phyloP scores from a whole-genome alignment of 75 land plant genomes.

The Adiantum capillusveneris region DNA sequence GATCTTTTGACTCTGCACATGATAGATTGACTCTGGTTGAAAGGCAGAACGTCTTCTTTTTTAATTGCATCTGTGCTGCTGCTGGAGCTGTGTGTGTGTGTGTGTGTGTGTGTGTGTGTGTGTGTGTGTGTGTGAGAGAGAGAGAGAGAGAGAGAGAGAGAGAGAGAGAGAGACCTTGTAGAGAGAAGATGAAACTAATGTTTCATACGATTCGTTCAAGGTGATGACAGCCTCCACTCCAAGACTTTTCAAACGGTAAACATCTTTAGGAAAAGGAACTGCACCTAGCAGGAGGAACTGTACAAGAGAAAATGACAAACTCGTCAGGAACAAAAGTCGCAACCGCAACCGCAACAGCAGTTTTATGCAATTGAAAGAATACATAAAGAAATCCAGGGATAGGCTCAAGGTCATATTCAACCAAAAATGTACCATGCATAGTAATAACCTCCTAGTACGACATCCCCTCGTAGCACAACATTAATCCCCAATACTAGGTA shows the following conservation, averaged over 20 bases:
- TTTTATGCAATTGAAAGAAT: no score
- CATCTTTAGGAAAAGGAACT: slow-evolving; percentile 88
- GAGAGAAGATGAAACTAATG: slow-evolving; percentile 72
- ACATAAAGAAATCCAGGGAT: no score
- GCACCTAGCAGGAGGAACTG: slow-evolving; percentile 90
- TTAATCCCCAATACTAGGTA: no score
- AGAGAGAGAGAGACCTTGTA: slow-evolving; percentile 37
- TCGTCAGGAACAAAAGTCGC: no score
- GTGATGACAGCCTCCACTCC: slow-evolving; percentile 88
- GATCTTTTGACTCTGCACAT: slow-evolving; percentile 56
- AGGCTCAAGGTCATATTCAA: no score
- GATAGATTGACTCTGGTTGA: neutral
- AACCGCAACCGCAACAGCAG: no score
- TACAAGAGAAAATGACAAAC: no score
- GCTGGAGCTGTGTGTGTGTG: no score
- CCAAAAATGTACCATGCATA: no score
- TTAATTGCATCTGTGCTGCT: neutral
- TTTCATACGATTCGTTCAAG: slow-evolving; percentile 88
- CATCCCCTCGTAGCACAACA: no score
- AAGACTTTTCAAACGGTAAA: slow-evolving; percentile 57
- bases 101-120: neutral
- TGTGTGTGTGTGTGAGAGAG: neutral
- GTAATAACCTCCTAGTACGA: no score
- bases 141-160: neutral
- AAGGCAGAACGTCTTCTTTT: no score